These are phyloP conservation scores for Raphanus hybrid DNA, from an alignment of 441 rosid genomes.

Conservation along the genomic window DNA sequence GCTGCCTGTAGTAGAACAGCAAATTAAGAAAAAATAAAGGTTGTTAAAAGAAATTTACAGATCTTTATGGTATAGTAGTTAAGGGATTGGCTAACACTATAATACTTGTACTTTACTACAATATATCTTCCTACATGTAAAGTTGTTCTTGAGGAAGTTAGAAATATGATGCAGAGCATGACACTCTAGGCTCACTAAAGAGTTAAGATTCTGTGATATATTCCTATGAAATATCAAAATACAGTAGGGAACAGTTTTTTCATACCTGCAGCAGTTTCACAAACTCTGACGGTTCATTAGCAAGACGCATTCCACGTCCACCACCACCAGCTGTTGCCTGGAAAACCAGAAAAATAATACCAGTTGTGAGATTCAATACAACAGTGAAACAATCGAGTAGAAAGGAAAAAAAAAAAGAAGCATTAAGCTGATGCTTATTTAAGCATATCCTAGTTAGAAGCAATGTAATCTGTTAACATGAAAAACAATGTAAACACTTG, in stretches of 20 bases:
- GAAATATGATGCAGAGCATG: not conserved
- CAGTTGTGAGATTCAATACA: slow-evolving; percentile 16
- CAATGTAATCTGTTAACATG: not conserved
- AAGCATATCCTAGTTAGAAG: slow-evolving; percentile 4
- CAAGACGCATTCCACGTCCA: slow-evolving; percentile 99
- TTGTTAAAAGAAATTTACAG: not conserved
- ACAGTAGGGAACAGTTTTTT: not conserved
- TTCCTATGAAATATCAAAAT: not conserved
- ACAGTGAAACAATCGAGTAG: not conserved
- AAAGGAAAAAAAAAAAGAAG: not conserved
- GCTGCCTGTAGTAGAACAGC: slow-evolving; percentile 71
- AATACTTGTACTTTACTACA: not conserved
- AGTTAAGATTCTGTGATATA: not conserved
- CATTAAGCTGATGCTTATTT: not conserved
- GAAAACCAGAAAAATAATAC: slow-evolving; percentile 22
- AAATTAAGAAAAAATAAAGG: slow-evolving; percentile 19
- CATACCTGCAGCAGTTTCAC: slow-evolving; percentile 92
- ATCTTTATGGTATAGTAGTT: not conserved
- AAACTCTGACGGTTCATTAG: slow-evolving; percentile 92
- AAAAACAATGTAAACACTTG: slow-evolving; percentile 8
- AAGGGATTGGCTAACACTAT: not conserved
- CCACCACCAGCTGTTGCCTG: slow-evolving; percentile 99
- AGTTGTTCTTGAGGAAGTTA: not conserved
- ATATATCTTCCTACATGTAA: not conserved
- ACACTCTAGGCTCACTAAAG: not conserved